phyloP scores from a whole-genome alignment of 495 filamentous ascomycete species.

The Poronia punctata region DNA sequence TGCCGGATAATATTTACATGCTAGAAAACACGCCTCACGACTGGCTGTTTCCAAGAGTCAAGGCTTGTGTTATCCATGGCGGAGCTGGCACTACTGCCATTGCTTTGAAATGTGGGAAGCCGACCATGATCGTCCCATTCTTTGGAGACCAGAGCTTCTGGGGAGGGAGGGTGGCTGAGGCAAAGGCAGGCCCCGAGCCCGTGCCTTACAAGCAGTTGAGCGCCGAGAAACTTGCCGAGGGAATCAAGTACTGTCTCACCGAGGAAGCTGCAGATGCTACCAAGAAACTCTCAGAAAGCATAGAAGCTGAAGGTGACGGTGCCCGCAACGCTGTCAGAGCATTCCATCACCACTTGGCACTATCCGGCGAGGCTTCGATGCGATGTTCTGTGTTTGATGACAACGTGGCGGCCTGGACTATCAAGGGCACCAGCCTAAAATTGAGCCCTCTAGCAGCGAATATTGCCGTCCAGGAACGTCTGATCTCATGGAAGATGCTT shows the following conservation, averaged over 20 bases:
- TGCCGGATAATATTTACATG: slow-evolving; percentile 54
- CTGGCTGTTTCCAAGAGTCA: slow-evolving; percentile 58
- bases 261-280: slow-evolving; percentile 51
- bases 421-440: slow-evolving; percentile 49
- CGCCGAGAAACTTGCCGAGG: slow-evolving; percentile 56
- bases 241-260: slow-evolving; percentile 59
- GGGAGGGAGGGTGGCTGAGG: slow-evolving; percentile 63
- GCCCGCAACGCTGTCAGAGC: slow-evolving; percentile 62
- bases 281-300: slow-evolving; percentile 51
- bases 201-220: slow-evolving; percentile 68
- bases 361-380: slow-evolving; percentile 53
- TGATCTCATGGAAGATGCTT: slow-evolving; percentile 58
- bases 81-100: slow-evolving; percentile 63
- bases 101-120: slow-evolving; percentile 55
- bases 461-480: slow-evolving; percentile 49
- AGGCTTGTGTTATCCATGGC: slow-evolving; percentile 57
- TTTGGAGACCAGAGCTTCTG: slow-evolving; percentile 78
- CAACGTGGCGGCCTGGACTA: slow-evolving; percentile 59
- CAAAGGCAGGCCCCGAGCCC: slow-evolving; percentile 60
- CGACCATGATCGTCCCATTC: slow-evolving; percentile 62
- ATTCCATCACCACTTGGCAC: slow-evolving; percentile 59
- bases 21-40: slow-evolving; percentile 63
- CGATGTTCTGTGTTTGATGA: slow-evolving; percentile 60
- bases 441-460: slow-evolving; percentile 63
- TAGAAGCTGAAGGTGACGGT: slow-evolving; percentile 64